A percentile compares a stretch with the other conserved stretches of the same genome.
These are phyloP conservation scores for Solanum aculeatissimum DNA, from an alignment of 305 asterid species.

Conservation along the genomic window DNA sequence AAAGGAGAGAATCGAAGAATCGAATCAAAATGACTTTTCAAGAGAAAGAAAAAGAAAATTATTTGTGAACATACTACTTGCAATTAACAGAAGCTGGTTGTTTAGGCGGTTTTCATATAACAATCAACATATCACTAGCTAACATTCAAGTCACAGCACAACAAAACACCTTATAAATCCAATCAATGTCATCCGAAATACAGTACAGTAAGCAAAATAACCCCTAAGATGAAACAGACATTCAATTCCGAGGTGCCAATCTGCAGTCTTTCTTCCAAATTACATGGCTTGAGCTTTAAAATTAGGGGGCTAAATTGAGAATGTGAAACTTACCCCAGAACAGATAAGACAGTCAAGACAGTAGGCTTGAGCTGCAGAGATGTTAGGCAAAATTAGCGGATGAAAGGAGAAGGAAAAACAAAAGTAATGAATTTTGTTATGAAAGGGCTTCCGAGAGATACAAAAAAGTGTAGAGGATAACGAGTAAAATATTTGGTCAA, in stretches of 20 bases:
- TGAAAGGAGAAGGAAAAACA: background rate
- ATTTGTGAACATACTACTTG: background rate
- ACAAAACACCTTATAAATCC: too few relatives aligned
- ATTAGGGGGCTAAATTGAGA: too few relatives aligned
- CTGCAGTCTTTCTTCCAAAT: too few relatives aligned
- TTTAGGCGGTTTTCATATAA: too few relatives aligned
- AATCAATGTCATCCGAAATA: background rate
- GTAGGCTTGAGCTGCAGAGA: background rate
- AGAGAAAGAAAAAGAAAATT: too few relatives aligned
- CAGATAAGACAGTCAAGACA: background rate
- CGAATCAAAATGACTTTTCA: background rate
- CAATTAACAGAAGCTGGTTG: too few relatives aligned
- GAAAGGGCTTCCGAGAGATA: background rate
- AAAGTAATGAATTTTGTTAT: background rate
- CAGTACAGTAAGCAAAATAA: background rate
- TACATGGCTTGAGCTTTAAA: too few relatives aligned
- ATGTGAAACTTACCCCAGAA: background rate
- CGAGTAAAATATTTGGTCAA: background rate
- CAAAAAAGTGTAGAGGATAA: background rate
- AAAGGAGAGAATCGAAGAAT: background rate
- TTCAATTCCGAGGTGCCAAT: background rate
- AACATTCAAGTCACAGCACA: too few relatives aligned
- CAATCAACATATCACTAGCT: too few relatives aligned
- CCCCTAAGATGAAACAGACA: background rate
- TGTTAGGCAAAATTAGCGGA: background rate